Percentiles rank a stretch among this genome's conserved stretches.
Evolutionary conservation across 148 eudicot genomes (phyloP).

Genomic region (Vaccinium darrowii): DNA sequence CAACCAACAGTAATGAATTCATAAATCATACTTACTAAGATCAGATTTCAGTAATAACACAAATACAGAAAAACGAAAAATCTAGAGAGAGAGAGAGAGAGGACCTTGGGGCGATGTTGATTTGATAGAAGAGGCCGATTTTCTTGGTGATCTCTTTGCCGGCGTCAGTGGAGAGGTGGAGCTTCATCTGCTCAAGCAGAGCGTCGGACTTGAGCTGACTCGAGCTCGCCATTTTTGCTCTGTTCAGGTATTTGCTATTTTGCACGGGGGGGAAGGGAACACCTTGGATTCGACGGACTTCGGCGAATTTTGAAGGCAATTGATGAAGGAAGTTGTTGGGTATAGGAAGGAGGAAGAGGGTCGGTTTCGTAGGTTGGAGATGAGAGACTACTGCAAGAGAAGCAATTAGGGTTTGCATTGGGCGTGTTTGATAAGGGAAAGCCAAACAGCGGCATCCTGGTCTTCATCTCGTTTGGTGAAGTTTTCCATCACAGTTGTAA

Average conservation of each 20-base stretch:
- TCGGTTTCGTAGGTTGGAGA: too few species aligned
- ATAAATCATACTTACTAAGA: too few species aligned
- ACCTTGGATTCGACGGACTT: not conserved
- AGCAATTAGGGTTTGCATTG: too few species aligned
- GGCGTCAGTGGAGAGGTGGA: conserved; percentile 69
- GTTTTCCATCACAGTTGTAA: too few species aligned
- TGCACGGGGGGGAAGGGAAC: not conserved
- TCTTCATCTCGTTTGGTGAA: too few species aligned
- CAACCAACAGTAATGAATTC: not conserved
- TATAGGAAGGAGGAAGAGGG: not conserved
- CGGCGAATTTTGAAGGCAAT: not conserved
- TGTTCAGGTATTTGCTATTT: not conserved
- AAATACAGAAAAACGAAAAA: not conserved
- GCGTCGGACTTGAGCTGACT: conserved; percentile 66
- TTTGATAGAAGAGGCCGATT: conserved; percentile 78
- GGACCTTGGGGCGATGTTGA: conserved; percentile 88
- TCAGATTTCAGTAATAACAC: not conserved
- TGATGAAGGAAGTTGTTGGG: not conserved
- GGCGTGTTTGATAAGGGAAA: too few species aligned
- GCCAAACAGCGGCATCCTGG: too few species aligned
- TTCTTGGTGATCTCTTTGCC: conserved; percentile 63
- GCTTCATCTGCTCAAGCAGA: conserved; percentile 85
- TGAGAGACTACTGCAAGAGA: too few species aligned
- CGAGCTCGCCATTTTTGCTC: conserved; percentile 23
- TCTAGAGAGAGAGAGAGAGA: not conserved